Percentiles rank a stretch among this genome's conserved stretches.
Conservation (phyloP, 2,329 filamentous ascomycete species). For the Neofusicoccum laricinum region DNA sequence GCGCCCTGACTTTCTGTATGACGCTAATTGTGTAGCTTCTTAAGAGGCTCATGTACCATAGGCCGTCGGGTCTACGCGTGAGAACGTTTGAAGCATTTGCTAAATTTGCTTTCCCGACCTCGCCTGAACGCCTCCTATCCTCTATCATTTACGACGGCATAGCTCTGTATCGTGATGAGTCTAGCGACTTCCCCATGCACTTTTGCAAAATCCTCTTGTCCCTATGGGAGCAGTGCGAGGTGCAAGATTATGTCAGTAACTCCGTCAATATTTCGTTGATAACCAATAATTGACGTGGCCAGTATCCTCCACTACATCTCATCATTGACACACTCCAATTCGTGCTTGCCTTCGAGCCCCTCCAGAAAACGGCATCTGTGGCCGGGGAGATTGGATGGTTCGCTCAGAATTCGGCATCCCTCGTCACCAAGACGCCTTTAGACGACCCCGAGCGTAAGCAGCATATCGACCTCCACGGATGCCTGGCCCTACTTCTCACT, state of each 20-base stretch:
- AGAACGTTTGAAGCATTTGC: conserved; percentile 67
- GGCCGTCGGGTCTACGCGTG: conserved; percentile 52
- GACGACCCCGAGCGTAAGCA: conserved; percentile 41
- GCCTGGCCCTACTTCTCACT: conserved; percentile 65
- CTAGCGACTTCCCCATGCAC: conserved; percentile 58
- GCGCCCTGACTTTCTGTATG: not conserved
- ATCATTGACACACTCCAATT: conserved; percentile 64
- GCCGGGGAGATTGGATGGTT: conserved; percentile 54
- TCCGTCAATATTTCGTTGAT: not conserved
- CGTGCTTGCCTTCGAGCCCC: conserved; percentile 60
- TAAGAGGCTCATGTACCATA: conserved; percentile 64
- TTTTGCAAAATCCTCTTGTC: conserved; percentile 63
- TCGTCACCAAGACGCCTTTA: not conserved
- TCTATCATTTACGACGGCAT: conserved; percentile 67
- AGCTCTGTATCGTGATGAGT: conserved; percentile 47
- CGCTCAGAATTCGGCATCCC: conserved; percentile 26
- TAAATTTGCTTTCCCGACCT: conserved; percentile 63
- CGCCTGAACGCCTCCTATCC: conserved; percentile 60
- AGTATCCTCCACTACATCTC: conserved; percentile 63
- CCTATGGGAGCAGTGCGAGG: conserved; percentile 64
- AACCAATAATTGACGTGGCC: conserved; percentile 18
- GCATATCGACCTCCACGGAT: conserved; percentile 61
- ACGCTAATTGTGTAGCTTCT: conserved; percentile 39
- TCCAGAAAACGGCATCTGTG: conserved; percentile 58
- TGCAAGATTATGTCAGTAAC: conserved; percentile 53